These are phyloP conservation scores for Hypoxylon fuscum DNA, from an alignment of 495 filamentous ascomycete genomes.

Conservation along the genomic window DNA sequence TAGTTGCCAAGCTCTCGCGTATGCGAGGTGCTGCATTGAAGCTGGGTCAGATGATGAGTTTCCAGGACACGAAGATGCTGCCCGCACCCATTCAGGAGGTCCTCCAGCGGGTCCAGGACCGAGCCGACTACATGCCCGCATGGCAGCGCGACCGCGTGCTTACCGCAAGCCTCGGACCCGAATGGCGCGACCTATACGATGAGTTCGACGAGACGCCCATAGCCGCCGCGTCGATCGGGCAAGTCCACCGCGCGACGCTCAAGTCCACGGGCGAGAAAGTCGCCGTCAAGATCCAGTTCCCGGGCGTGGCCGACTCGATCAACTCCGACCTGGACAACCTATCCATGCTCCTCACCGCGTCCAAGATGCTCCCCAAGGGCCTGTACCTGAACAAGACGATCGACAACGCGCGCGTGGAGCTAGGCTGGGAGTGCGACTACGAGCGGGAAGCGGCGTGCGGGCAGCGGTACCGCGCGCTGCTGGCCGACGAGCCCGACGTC, in stretches of 20 bases:
- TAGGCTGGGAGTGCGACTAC: slow-evolving; percentile 98
- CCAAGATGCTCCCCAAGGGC: slow-evolving; percentile 86
- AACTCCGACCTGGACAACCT: slow-evolving; percentile 95
- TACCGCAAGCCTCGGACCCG: slow-evolving; percentile 74
- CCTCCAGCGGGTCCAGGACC: slow-evolving; percentile 92
- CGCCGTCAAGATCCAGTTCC: slow-evolving; percentile 97
- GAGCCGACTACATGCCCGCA: slow-evolving; percentile 96
- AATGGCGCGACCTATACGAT: slow-evolving; percentile 85
- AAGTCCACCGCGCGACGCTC: slow-evolving; percentile 90
- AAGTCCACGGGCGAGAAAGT: slow-evolving; percentile 77
- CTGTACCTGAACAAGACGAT: slow-evolving; percentile 97
- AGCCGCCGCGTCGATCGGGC: slow-evolving; percentile 96
- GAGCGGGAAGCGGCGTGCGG: slow-evolving; percentile 83
- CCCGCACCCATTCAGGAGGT: slow-evolving; percentile 85
- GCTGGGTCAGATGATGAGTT: slow-evolving; percentile 95
- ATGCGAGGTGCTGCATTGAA: slow-evolving; percentile 99
- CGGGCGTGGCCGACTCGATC: slow-evolving; percentile 94
- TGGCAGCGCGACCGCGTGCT: slow-evolving; percentile 90
- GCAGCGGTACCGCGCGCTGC: slow-evolving; percentile 74
- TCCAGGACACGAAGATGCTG: slow-evolving; percentile 98
- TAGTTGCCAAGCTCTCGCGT: slow-evolving; percentile 89
- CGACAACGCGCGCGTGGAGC: slow-evolving; percentile 90
- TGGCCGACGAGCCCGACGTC: slow-evolving; percentile 71
- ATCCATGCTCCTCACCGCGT: slow-evolving; percentile 87
- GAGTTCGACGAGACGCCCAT: slow-evolving; percentile 92